Percentiles rank a stretch among this genome's conserved stretches.
Evolutionary conservation across 2,329 filamentous ascomycete genomes (phyloP).

Genomic region (Arthrinium phaeospermum): DNA sequence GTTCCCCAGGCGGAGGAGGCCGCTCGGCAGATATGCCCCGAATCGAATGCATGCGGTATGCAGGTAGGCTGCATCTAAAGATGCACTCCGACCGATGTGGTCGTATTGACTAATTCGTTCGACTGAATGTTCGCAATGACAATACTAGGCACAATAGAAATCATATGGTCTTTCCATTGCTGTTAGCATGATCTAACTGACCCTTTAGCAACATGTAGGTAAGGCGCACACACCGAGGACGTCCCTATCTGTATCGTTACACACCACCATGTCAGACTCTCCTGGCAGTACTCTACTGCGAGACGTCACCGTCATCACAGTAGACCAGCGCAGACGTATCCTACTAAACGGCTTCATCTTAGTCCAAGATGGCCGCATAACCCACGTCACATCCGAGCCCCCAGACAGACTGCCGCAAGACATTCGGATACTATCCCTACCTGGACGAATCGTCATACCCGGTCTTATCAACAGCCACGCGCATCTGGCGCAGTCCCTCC

Average conservation of each 20-base stretch:
- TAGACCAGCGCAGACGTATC: conserved; percentile 51
- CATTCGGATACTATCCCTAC: conserved; percentile 36
- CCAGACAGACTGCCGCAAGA: conserved; percentile 34
- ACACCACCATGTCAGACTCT: background rate
- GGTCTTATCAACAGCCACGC: conserved; percentile 57
- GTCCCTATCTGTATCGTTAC: background rate
- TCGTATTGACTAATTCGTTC: background rate
- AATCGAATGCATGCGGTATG: background rate
- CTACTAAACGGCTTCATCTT: conserved; percentile 53
- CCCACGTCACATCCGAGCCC: conserved; percentile 46
- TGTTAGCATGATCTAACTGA: background rate
- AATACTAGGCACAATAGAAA: background rate
- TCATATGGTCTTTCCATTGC: no score
- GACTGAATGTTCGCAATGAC: background rate
- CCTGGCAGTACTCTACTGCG: conserved; percentile 43
- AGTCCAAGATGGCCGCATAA: conserved; percentile 46
- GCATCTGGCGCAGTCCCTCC: conserved; percentile 54
- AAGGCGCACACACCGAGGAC: background rate
- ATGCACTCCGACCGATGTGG: background rate
- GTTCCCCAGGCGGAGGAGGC: background rate
- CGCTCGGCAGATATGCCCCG: conserved; percentile 8
- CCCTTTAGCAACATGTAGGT: no score
- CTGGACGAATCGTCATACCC: conserved; percentile 52
- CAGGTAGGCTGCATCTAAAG: background rate
- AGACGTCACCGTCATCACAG: conserved; percentile 57